These are phyloP conservation scores for Paradendryphiella salina DNA, from an alignment of 2,329 filamentous ascomycete species.

Conservation along the genomic window DNA sequence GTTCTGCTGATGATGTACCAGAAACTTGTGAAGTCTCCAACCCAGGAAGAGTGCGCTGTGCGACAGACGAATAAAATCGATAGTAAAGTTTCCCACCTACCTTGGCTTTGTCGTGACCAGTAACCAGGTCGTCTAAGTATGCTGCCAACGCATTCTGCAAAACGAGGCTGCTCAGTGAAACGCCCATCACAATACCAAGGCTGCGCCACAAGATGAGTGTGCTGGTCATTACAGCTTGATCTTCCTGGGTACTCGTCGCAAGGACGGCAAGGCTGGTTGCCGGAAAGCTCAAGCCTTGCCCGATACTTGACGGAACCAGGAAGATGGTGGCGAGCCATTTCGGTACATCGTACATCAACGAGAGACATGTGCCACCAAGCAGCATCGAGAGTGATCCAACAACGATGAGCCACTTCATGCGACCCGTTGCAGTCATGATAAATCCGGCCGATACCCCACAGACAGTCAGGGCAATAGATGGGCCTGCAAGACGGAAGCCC, in stretches of 20 bases:
- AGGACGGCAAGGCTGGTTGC: slow-evolving; percentile 49
- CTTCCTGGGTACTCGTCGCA: slow-evolving; percentile 49
- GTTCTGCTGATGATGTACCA: neutral
- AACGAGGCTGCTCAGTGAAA: slow-evolving; percentile 70
- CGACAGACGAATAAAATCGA: too few relatives aligned
- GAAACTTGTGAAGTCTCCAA: neutral
- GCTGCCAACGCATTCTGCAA: slow-evolving; percentile 70
- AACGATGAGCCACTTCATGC: slow-evolving; percentile 50
- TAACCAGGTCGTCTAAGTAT: slow-evolving; percentile 63
- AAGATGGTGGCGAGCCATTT: slow-evolving; percentile 49
- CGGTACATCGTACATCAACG: slow-evolving; percentile 47
- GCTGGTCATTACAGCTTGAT: slow-evolving; percentile 59
- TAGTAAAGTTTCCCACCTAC: slow-evolving; percentile 28
- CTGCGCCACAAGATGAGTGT: slow-evolving; percentile 73
- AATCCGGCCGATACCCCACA: slow-evolving; percentile 50
- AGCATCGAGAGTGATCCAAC: slow-evolving; percentile 46
- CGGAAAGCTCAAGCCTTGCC: slow-evolving; percentile 50
- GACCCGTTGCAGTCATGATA: slow-evolving; percentile 51
- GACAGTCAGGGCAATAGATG: slow-evolving; percentile 56
- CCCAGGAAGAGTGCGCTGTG: too few relatives aligned
- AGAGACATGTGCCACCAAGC: slow-evolving; percentile 42
- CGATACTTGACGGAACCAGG: slow-evolving; percentile 47
- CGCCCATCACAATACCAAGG: slow-evolving; percentile 72
- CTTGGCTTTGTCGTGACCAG: slow-evolving; percentile 60
- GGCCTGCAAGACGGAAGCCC: slow-evolving; percentile 70